These are phyloP conservation scores for Mortierella sp. DNA, from an alignment of 371 early-diverging fungal genomes.

Conservation along the genomic window DNA sequence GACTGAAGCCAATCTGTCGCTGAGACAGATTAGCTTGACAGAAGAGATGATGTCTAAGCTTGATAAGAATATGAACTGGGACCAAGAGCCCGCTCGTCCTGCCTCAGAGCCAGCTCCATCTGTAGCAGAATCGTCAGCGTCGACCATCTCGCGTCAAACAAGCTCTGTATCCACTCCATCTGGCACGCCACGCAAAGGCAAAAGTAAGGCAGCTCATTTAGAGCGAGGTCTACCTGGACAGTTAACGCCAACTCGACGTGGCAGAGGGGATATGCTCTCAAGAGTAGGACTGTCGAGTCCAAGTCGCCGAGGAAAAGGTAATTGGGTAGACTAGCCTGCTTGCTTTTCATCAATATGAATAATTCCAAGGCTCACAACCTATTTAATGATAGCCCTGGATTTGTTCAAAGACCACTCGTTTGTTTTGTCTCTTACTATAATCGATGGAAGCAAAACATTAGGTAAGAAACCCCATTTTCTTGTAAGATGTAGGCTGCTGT, in stretches of 20 bases:
- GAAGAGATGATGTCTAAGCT: conserved; percentile 27
- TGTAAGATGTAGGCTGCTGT: background rate
- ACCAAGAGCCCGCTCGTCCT: background rate
- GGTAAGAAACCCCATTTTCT: conserved; percentile 1
- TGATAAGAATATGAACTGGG: conserved; percentile 35
- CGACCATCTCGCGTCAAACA: conserved; percentile 4
- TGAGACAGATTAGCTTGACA: conserved; percentile 26
- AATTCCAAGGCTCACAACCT: background rate
- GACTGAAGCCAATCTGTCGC: conserved; percentile 18
- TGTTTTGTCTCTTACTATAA: background rate
- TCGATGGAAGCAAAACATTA: background rate
- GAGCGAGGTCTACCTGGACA: background rate
- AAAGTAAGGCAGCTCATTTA: background rate
- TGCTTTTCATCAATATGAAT: background rate
- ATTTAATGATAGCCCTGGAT: conserved; percentile 4
- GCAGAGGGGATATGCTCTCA: background rate
- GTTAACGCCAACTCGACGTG: conserved; percentile 34
- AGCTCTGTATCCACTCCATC: conserved; percentile 12
- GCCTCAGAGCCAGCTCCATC: background rate
- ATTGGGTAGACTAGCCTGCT: background rate
- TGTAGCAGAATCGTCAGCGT: background rate
- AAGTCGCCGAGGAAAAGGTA: conserved; percentile 27
- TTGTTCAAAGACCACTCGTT: conserved; percentile 22
- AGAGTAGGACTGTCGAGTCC: background rate
- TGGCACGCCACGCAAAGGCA: conserved; percentile 29